Percentiles rank a stretch among this genome's conserved stretches.
These are phyloP conservation scores for Danielia reshetovae DNA, from an alignment of 805 yeast species.

Conservation along the genomic window DNA sequence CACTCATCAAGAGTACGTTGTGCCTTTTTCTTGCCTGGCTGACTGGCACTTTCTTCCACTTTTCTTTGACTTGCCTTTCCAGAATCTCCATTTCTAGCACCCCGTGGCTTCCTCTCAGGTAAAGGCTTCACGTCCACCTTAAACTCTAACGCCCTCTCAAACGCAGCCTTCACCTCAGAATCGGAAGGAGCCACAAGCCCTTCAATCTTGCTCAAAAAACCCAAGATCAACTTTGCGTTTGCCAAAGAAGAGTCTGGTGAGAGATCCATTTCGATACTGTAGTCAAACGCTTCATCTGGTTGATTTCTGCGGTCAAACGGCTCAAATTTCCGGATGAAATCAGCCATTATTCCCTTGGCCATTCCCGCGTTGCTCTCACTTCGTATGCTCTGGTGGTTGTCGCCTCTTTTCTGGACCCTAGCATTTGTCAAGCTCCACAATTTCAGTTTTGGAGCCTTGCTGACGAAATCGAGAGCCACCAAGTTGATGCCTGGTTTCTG, in stretches of 20 bases:
- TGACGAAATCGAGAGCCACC: conserved; percentile 67
- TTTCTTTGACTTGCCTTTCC: too few relatives aligned
- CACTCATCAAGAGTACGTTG: too few relatives aligned
- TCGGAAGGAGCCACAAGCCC: not conserved
- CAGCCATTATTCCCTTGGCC: conserved; percentile 63
- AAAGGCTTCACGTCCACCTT: too few relatives aligned
- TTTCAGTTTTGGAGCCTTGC: conserved; percentile 23
- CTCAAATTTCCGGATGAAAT: conserved; percentile 70
- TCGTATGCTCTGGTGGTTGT: conserved; percentile 83
- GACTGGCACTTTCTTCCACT: too few relatives aligned
- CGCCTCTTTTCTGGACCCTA: conserved; percentile 70
- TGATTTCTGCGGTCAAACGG: too few relatives aligned
- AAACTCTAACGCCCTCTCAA: conserved; percentile 1
- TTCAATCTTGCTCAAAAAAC: conserved; percentile 1
- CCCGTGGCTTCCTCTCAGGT: too few relatives aligned
- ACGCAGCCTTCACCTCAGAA: not conserved
- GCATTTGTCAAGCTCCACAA: conserved; percentile 51
- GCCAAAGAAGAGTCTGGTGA: conserved; percentile 10
- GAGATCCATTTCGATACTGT: conserved; percentile 55
- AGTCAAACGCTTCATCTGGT: conserved; percentile 49
- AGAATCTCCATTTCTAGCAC: too few relatives aligned
- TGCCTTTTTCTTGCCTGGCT: too few relatives aligned
- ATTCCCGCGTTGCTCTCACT: conserved; percentile 43
- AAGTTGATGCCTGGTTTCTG: conserved; percentile 42
- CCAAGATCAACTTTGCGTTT: conserved; percentile 10